phyloP scores from a whole-genome alignment of 352 stramenopile species.

The Globisporangium okanoganense region DNA sequence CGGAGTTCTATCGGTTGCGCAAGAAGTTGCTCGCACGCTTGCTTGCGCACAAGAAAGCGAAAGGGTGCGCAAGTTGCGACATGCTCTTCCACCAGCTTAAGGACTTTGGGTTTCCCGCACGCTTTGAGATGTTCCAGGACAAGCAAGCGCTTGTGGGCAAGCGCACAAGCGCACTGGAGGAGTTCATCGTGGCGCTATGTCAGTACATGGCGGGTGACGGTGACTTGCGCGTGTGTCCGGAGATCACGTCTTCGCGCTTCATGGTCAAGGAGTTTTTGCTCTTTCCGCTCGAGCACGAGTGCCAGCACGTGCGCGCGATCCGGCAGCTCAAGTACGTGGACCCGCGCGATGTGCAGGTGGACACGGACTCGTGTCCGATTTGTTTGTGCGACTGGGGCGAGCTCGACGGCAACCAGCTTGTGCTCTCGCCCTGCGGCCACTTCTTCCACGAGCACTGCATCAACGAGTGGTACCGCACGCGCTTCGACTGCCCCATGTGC shows the following conservation, averaged over 20 bases:
- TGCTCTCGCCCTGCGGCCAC: slow-evolving; percentile 76
- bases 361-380: slow-evolving; percentile 80
- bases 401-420: slow-evolving; percentile 77
- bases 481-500: slow-evolving; percentile 88
- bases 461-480: slow-evolving; percentile 86
- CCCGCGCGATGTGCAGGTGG: slow-evolving; percentile 71
- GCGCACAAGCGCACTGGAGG: slow-evolving; percentile 65
- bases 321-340: slow-evolving; percentile 84
- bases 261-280: slow-evolving; percentile 81
- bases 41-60: slow-evolving; percentile 50
- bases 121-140: slow-evolving; percentile 77
- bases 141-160: slow-evolving; percentile 46
- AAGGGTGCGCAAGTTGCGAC: slow-evolving; percentile 47
- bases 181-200: slow-evolving; percentile 74
- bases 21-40: slow-evolving; percentile 67
- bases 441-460: slow-evolving; percentile 89
- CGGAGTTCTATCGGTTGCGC: slow-evolving; percentile 79
- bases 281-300: slow-evolving; percentile 79
- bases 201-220: slow-evolving; percentile 55
- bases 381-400: slow-evolving; percentile 83
- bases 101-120: slow-evolving; percentile 66
- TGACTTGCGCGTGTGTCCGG: slow-evolving; percentile 50
- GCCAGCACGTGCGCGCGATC: slow-evolving; percentile 77
- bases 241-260: slow-evolving; percentile 67
- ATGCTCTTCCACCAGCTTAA: slow-evolving; percentile 56